These are phyloP conservation scores for Claviceps purpurea DNA, from an alignment of 2,329 filamentous ascomycete species.

Conservation along the genomic window DNA sequence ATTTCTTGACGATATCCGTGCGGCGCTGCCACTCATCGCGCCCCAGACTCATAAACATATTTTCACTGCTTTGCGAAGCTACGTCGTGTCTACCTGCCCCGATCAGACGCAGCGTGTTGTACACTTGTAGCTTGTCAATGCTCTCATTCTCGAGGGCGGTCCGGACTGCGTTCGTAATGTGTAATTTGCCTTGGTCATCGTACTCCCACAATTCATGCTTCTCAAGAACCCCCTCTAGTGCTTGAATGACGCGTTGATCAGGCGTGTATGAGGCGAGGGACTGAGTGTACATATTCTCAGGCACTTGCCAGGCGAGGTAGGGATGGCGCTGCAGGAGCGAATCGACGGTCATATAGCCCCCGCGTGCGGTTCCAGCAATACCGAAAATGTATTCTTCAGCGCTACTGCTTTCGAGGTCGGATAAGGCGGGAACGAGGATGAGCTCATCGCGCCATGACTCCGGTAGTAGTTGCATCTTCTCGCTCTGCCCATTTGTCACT, in stretches of 20 bases:
- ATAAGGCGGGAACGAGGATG: constrained; percentile 14
- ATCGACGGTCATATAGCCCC: constrained; percentile 11
- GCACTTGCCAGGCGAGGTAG: constrained; percentile 26
- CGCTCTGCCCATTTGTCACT: constrained; percentile 9
- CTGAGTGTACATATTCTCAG: constrained; percentile 14
- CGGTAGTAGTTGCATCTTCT: constrained; percentile 1
- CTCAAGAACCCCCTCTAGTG: constrained; percentile 14
- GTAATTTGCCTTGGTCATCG: neutral
- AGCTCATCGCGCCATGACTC: constrained; percentile 13
- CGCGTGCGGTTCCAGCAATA: constrained; percentile 11
- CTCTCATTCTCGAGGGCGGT: constrained; percentile 6
- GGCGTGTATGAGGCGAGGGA: constrained; percentile 12
- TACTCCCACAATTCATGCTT: constrained; percentile 5
- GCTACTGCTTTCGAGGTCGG: constrained; percentile 4
- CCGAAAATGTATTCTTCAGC: constrained; percentile 11
- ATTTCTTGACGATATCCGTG: constrained; percentile 10
- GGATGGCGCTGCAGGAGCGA: constrained; percentile 18
- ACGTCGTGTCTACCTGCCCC: constrained; percentile 18
- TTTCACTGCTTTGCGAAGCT: constrained; percentile 15
- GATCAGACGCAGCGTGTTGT: constrained; percentile 18
- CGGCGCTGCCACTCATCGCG: constrained; percentile 21
- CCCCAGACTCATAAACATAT: constrained; percentile 21
- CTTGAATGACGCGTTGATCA: constrained; percentile 11
- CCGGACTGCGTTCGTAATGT: constrained; percentile 9
- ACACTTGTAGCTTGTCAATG: constrained; percentile 10